Base-by-base conservation (phyloP, 805 yeast genomes). In the Kluyveromyces lactis region DNA sequence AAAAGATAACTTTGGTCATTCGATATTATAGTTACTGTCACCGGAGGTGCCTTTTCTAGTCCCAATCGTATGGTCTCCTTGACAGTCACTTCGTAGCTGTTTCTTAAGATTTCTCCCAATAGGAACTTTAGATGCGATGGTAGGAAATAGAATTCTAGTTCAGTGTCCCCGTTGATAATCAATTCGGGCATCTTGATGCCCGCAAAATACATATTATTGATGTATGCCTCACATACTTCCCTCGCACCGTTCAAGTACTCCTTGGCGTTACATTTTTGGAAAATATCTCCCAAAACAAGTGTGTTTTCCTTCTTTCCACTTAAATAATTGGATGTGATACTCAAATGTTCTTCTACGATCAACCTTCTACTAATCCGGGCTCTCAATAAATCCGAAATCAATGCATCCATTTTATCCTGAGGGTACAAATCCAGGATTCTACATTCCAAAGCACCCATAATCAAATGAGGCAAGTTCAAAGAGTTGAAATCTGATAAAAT, bases 381-480 rank as follows among this genome's bases (percentile, higher is more conserved):
- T 40, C 95, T 69, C 31, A 90, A 63, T 71, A 87, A 72, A 4
- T 81, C 72, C 10, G 87, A 78, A 71, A 89, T 76, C 52, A 89
- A 75, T 13, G 63, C 66, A 53, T 90, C 96, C 47, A 90, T 62
- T 33, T 79, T 66, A 2, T 67, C 61, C 42, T 75, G 79, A 3
- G 86, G 80, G 52, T 82, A 70, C 4, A 71, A 58, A 18, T 60
- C 60, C 35, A 81, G 55, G 27, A 81, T 76, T 11, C 83, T 75
- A 45, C 80, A 80, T 52, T 90, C 97, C 34, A 87, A 65, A 1
- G 95, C 86, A 1, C 97, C 97, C 87, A 87, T 84, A 69, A 90
- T 82, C 43, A 89, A 67, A 57, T 89, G 90, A 1, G 97, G 92
- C 43, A 90, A 68, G 46, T 86, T 84, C 40, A 81, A 66, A 36